Evolutionary conservation across 371 early-diverging fungal genomes (phyloP), one percentile per base, ranked within the genome.

Genomic region (Mucor circinelloides): DNA sequence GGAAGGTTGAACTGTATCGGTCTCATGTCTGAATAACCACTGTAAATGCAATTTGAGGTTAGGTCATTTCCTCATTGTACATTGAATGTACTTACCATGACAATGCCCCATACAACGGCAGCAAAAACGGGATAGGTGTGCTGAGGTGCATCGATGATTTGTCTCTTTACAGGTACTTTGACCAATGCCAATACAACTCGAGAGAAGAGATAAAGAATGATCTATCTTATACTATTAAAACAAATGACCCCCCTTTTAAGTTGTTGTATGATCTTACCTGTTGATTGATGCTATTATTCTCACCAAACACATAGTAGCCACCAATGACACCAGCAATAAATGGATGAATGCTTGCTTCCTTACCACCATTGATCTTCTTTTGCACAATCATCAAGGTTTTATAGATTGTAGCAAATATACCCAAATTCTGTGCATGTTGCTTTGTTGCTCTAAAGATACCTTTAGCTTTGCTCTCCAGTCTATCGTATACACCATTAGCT

Each of bases 271-370:
- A 15, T 23, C 46, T 65, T 85, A 94, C 95, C 91, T 96, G 98
- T 72, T 96, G 92, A 80, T 98, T 98, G 76, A 97, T 90, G 74
- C 86, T 89, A 72, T 93, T 97, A 73, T 97, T 95, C 69, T 94
- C 91, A 54, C 96, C 95, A 87, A 97, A 98, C 17, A 98, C 90
- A 77, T 92, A 82, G 77, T 96, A 97, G 1, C 98, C 98, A n/a
- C 98, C 98, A n/a, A 97, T 78, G 21, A 92, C 73, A 38, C 99
- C 99, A 10, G 97, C 94, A 44, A 97, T 64, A 75, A 98, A 98
- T 21, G 97, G 80, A 72, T 97, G 95, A 48, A 84, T 48, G 40
- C 83, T 84, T 31, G 85, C 84, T 77, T 96, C 93, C 72, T 95
- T 93, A 60, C 86, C 89, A 15, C 85, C 88, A 48, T 89, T 85